Percentiles rank a stretch among this genome's conserved stretches.
These are phyloP conservation scores for Neonectria magnoliae DNA, from an alignment of 2,329 filamentous ascomycete genomes.

Conservation along the genomic window DNA sequence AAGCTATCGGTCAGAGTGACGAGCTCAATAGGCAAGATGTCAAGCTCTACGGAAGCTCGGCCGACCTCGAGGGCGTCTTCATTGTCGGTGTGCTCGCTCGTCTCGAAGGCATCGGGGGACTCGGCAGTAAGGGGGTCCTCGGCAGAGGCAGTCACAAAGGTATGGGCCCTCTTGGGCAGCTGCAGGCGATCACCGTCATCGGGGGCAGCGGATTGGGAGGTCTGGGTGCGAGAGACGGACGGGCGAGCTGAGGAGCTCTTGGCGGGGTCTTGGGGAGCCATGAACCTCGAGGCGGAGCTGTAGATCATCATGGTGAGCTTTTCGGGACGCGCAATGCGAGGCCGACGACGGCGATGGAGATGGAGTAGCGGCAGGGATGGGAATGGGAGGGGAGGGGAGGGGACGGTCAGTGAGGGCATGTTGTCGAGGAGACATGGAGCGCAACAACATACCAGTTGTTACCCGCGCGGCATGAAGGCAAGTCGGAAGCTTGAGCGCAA, in stretches of 20 bases:
- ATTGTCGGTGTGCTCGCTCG: constrained; percentile 50
- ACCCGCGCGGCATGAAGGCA: constrained; percentile 26
- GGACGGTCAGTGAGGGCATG: not conserved
- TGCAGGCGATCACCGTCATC: constrained; percentile 46
- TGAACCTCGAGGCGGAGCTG: constrained; percentile 42
- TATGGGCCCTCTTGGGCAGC: constrained; percentile 57
- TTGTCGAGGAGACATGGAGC: constrained; percentile 5
- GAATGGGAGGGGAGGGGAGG: not conserved
- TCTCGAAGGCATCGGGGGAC: constrained; percentile 61
- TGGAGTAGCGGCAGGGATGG: not conserved
- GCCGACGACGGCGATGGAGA: not conserved
- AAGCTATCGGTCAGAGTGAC: constrained; percentile 92
- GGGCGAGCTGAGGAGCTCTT: constrained; percentile 46
- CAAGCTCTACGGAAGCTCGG: constrained; percentile 74
- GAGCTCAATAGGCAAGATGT: constrained; percentile 93
- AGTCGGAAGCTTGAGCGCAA: constrained; percentile 11
- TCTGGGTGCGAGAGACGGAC: constrained; percentile 38
- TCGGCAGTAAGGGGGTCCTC: constrained; percentile 40
- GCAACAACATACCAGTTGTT: constrained; percentile 34
- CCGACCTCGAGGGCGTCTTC: constrained; percentile 60
- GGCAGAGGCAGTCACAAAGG: constrained; percentile 53
- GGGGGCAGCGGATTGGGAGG: constrained; percentile 35
- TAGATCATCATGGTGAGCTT: constrained; percentile 45
- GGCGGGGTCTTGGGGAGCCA: constrained; percentile 47
- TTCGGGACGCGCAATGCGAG: constrained; percentile 4